These are phyloP conservation scores for Phytophthora foliorum DNA, from an alignment of 352 stramenopile genomes.

Conservation along the genomic window DNA sequence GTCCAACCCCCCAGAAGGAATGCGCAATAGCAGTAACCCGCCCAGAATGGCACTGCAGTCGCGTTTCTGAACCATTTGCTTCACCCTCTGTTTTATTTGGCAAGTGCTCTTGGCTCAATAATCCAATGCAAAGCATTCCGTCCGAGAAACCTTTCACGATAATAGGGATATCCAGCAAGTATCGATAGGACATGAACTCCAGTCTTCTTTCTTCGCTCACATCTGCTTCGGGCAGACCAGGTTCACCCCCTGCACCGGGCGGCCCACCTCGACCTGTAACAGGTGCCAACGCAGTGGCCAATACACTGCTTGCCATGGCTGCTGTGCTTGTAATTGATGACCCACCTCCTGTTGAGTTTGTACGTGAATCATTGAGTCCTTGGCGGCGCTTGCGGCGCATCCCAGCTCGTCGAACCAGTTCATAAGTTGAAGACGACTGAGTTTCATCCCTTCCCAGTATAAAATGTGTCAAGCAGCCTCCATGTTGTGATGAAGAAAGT, in stretches of 20 bases:
- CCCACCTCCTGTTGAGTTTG: slow-evolving; percentile 7
- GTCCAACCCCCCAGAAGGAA: slow-evolving; percentile 44
- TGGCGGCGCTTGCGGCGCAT: slow-evolving; percentile 36
- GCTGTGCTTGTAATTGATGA: slow-evolving; percentile 25
- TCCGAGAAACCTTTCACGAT: slow-evolving; percentile 60
- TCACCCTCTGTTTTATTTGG: slow-evolving; percentile 9
- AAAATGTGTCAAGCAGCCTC: slow-evolving; percentile 50
- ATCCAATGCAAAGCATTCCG: slow-evolving; percentile 45
- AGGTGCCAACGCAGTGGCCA: slow-evolving; percentile 43
- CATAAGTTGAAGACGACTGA: slow-evolving; percentile 43
- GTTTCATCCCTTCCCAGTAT: slow-evolving; percentile 54
- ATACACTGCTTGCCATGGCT: slow-evolving; percentile 29
- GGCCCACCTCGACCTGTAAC: slow-evolving; percentile 22
- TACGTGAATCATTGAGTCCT: slow-evolving; percentile 23
- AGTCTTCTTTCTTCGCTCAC: slow-evolving; percentile 2
- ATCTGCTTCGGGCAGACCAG: slow-evolving; percentile 8
- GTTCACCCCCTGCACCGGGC: slow-evolving; percentile 7
- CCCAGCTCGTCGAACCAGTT: slow-evolving; percentile 37
- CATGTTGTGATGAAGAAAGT: neutral
- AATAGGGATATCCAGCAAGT: slow-evolving; percentile 72
- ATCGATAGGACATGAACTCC: slow-evolving; percentile 25
- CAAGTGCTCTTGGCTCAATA: slow-evolving; percentile 41
- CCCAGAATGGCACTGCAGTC: slow-evolving; percentile 48
- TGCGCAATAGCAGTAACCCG: slow-evolving; percentile 62
- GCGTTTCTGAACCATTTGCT: slow-evolving; percentile 14